Base-by-base conservation (phyloP, 768 basidiomycete species). In the Macrolepiota dolichaula region DNA sequence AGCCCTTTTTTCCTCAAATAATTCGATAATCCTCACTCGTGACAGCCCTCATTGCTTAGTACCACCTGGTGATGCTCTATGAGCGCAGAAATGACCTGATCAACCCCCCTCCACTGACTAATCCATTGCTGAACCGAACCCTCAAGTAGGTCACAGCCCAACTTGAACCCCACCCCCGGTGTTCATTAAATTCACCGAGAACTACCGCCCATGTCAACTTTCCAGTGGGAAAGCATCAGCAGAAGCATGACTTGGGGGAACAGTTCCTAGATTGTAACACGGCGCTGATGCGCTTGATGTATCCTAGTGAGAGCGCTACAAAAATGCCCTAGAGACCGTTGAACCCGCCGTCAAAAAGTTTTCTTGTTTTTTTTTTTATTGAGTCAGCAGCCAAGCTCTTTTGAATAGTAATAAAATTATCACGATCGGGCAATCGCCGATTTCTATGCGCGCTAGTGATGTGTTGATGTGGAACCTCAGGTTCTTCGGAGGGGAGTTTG, bases 1-100 rank as follows among this genome's bases (percentile, higher is more conserved):
- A 57, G 55, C 55, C 55, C 57, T 36, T 24, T 40, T 50, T 38
- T 37, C 51, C 27, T 47, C 37, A 55, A 51, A 29, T 44, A 24
- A 25, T 37, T n/a, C 51, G 27, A 25, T 15, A 29, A 46, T 56
- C 13, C 27, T 47, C 27, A 47, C 54, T 4, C 6, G 44, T 47
- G 55, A 56, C 55, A 56, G 32, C 5, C 44, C 19, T 35, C n/a
- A n/a, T 17, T 29, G 29, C 22, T 19, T 10, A 29, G n/a, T 10
- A n/a, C 52, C 52, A 11, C 19, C 38, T 15, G 38, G 40, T 22
- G 38, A 19, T 22, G 10, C 24, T 37, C 12, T 9, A 55, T 44
- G 37, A 55, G 27, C 29, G 19, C 50, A 38, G 50, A 59, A 42
- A 51, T 59, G 50, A n/a, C 12, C 19, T 32, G 38, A 58, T 50